phyloP scores from a whole-genome alignment of 306 rosid species.

The Trichosanthes cucumerina region DNA sequence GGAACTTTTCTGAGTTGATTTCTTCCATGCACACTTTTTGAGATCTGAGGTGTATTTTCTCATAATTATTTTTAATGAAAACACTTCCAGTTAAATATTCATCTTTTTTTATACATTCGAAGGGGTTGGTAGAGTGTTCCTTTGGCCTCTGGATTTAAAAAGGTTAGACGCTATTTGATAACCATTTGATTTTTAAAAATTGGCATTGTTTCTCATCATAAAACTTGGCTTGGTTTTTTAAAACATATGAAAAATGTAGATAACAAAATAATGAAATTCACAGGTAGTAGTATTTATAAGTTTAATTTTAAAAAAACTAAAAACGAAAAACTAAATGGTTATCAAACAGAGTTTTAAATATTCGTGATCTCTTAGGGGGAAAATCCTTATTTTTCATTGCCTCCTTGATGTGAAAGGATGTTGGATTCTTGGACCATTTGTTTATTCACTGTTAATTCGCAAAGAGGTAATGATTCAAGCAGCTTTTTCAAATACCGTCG shows the following conservation, averaged over 20 bases:
- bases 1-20: not conserved
- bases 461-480: not conserved
- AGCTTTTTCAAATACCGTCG: too few species aligned
- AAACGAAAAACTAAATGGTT: too few species aligned
- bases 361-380: not conserved
- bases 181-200: too few species aligned
- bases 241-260: too few species aligned
- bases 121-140: not conserved
- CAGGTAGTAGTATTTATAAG: too few species aligned
- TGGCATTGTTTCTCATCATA: too few species aligned
- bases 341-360: not conserved
- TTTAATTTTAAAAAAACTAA: too few species aligned
- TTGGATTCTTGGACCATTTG: not conserved
- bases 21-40: not conserved
- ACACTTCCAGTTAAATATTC: not conserved
- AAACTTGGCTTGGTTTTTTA: too few species aligned
- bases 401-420: not conserved
- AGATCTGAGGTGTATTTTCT: not conserved
- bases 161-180: too few species aligned
- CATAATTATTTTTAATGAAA: not conserved
- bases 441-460: not conserved
- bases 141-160: not conserved
- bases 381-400: not conserved
- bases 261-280: too few species aligned
- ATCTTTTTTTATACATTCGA: not conserved